phyloP scores from a whole-genome alignment of 2,329 filamentous ascomycete genomes.

The Sclerotinia subarctica region DNA sequence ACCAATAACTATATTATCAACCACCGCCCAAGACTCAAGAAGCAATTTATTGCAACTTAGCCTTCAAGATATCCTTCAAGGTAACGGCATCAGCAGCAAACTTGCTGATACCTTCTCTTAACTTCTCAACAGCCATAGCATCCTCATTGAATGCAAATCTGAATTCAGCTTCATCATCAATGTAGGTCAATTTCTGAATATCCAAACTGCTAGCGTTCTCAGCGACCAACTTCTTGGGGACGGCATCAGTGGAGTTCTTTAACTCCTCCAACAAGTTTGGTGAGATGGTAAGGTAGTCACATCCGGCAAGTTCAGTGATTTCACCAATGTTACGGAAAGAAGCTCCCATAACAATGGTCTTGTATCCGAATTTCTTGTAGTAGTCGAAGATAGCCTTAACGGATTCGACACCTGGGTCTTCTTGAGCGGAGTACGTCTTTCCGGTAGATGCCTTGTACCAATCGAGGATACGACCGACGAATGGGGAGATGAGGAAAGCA shows the following conservation, averaged over 20 bases:
- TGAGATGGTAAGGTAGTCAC: conserved; percentile 98
- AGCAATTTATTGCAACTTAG: conserved; percentile 60
- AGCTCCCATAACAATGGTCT: conserved; percentile 99
- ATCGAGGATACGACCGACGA: conserved; percentile 98
- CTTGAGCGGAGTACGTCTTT: conserved; percentile 85
- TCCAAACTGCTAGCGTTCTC: conserved; percentile 62
- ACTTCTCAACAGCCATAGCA: conserved; percentile 98
- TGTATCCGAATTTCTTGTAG: conserved; percentile 99
- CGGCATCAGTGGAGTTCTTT: conserved; percentile 73
- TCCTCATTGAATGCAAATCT: conserved; percentile 99
- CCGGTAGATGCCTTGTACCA: conserved; percentile 97
- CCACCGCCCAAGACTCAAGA: not conserved
- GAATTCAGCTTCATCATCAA: conserved; percentile 85
- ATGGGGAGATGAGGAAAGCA: conserved; percentile 97
- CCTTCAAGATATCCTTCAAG: conserved; percentile 85
- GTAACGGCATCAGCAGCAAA: conserved; percentile 94
- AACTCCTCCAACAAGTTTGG: conserved; percentile 93
- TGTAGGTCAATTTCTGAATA: conserved; percentile 86
- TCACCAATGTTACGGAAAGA: conserved; percentile 96
- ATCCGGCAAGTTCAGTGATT: conserved; percentile 97
- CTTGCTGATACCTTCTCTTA: conserved; percentile 98
- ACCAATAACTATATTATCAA: conserved; percentile 1
- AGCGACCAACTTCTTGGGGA: conserved; percentile 91
- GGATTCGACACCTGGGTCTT: conserved; percentile 94
- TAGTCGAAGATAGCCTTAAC: conserved; percentile 98